Conservation (phyloP, 140 eudicot species). For the Flaveria floridana region DNA sequence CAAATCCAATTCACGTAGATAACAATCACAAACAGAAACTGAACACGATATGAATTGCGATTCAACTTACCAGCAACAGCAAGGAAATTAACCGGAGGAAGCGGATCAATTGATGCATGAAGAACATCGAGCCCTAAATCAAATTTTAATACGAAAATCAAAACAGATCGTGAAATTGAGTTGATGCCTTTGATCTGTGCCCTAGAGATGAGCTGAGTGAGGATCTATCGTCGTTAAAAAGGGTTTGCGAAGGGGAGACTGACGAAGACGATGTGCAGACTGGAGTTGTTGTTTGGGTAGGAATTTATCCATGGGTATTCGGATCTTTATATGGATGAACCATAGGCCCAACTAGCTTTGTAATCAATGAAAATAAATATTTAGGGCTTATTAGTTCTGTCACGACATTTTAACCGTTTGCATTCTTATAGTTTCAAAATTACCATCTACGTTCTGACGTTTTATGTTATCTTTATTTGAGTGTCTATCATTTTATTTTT, state of each 20-base stretch:
- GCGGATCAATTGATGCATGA: conserved; percentile 35
- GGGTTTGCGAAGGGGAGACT: conserved; percentile 30
- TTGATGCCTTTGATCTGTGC: neutral
- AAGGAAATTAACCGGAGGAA: conserved; percentile 24
- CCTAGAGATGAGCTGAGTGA: conserved; percentile 17
- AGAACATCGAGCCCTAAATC: conserved; percentile 37
- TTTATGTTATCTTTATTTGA: too few relatives aligned
- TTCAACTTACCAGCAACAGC: conserved; percentile 35
- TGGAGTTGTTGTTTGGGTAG: conserved; percentile 7
- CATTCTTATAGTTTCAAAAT: too few relatives aligned
- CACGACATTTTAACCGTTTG: too few relatives aligned
- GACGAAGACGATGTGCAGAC: conserved; percentile 38
- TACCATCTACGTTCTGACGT: too few relatives aligned
- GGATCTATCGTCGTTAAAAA: conserved; percentile 26
- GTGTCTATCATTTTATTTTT: too few relatives aligned
- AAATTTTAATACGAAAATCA: neutral
- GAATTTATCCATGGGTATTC: conserved; percentile 6
- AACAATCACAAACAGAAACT: neutral
- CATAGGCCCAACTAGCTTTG: conserved; percentile 13
- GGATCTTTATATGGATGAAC: neutral
- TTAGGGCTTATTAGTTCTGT: too few relatives aligned
- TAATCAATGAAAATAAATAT: neutral
- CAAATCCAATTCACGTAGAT: neutral
- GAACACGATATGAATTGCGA: conserved; percentile 11
- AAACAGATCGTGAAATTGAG: conserved; percentile 25